Conservation (phyloP, 2,329 filamentous ascomycete genomes). For the Fusarium aywerte region DNA sequence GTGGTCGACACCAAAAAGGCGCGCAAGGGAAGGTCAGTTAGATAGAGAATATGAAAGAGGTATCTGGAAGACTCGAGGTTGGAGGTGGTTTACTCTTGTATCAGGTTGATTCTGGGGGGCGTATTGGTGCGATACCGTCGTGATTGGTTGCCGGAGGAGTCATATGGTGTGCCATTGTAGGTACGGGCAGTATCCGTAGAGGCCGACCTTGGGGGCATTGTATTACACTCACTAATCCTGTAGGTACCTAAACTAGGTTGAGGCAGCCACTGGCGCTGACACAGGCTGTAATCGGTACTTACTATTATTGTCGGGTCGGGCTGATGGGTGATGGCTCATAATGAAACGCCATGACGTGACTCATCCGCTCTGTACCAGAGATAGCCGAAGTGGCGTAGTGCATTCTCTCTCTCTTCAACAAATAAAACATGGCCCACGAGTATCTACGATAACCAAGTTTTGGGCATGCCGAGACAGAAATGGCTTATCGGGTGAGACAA, state of each 20-base stretch:
- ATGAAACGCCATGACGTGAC: constrained; percentile 28
- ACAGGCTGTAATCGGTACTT: not conserved
- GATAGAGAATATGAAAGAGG: constrained; percentile 34
- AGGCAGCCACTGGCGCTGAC: constrained; percentile 10
- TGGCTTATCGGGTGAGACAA: constrained; percentile 37
- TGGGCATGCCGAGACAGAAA: not conserved
- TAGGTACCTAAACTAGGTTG: constrained; percentile 11
- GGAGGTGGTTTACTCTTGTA: constrained; percentile 27
- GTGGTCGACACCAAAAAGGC: constrained; percentile 37
- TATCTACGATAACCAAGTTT: constrained; percentile 34
- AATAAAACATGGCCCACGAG: constrained; percentile 1
- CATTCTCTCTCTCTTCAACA: not conserved
- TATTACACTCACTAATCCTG: constrained; percentile 13
- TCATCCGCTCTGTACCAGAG: constrained; percentile 19
- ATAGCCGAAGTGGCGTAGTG: constrained; percentile 34
- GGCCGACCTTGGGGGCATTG: not conserved
- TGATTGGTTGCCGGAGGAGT: constrained; percentile 43
- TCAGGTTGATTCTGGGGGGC: constrained; percentile 39
- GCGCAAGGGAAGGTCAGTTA: constrained; percentile 21
- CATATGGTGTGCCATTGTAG: constrained; percentile 44
- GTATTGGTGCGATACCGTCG: constrained; percentile 27
- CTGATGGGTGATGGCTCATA: constrained; percentile 1
- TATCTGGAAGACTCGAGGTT: constrained; percentile 37
- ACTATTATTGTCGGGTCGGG: not conserved
- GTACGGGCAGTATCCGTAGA: too few species aligned